These are phyloP conservation scores for Biscogniauxia sp. DNA, from an alignment of 2,329 filamentous ascomycete genomes.

Conservation along the genomic window DNA sequence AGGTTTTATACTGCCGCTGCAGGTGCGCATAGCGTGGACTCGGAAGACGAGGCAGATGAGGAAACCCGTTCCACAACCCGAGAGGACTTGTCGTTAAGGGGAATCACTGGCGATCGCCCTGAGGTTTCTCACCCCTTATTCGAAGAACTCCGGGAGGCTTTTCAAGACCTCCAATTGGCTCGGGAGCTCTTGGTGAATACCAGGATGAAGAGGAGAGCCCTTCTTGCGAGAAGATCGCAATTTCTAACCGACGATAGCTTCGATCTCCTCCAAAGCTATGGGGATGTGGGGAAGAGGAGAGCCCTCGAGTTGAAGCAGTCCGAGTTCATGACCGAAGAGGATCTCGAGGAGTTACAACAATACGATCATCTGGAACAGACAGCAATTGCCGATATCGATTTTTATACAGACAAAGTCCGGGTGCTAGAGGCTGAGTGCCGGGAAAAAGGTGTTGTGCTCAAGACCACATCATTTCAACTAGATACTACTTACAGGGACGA, in stretches of 20 bases:
- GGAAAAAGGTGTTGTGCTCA: slow-evolving; percentile 41
- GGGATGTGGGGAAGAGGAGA: slow-evolving; percentile 36
- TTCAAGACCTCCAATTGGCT: slow-evolving; percentile 46
- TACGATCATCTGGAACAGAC: slow-evolving; percentile 38
- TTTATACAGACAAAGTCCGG: slow-evolving; percentile 33
- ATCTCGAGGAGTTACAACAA: slow-evolving; percentile 43
- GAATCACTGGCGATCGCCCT: slow-evolving; percentile 31
- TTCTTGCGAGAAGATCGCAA: slow-evolving; percentile 21
- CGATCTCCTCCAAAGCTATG: slow-evolving; percentile 21
- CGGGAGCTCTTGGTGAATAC: slow-evolving; percentile 48
- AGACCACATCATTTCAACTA: slow-evolving; percentile 39
- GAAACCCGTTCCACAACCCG: slow-evolving; percentile 17
- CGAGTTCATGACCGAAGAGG: slow-evolving; percentile 35
- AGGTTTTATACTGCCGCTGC: slow-evolving; percentile 25
- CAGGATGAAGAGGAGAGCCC: slow-evolving; percentile 34
- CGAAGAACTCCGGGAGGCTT: slow-evolving; percentile 40
- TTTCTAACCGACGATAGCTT: slow-evolving; percentile 21
- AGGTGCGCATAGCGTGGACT: slow-evolving; percentile 11
- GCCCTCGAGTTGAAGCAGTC: slow-evolving; percentile 32
- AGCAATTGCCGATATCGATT: slow-evolving; percentile 34
- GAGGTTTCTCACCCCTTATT: slow-evolving; percentile 49
- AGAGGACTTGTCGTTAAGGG: slow-evolving; percentile 23
- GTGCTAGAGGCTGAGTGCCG: slow-evolving; percentile 40
- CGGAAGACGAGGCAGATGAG: slow-evolving; percentile 13
- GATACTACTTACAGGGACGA: slow-evolving; percentile 42